Percentiles rank a stretch among this genome's conserved stretches.
phyloP scores from a whole-genome alignment of 2,329 filamentous ascomycete genomes.

The Allantophomopsis lycopodina region DNA sequence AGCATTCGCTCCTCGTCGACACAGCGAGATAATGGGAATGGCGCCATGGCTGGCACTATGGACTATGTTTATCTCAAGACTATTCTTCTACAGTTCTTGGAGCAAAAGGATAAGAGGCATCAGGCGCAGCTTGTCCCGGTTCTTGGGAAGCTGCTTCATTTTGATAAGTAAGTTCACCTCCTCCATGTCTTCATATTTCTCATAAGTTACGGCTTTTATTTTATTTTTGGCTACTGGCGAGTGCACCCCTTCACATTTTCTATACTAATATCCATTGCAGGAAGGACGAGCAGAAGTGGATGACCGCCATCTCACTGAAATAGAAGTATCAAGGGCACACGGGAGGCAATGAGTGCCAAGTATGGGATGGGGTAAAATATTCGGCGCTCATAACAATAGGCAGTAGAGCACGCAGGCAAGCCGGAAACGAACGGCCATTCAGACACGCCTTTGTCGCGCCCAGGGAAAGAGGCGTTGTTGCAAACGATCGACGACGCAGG shows the following conservation, averaged over 20 bases:
- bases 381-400: too few species aligned
- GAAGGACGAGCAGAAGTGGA: conserved; percentile 79
- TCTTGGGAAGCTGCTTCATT: conserved; percentile 60
- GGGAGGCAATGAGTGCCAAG: too few species aligned
- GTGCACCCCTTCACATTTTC: background rate
- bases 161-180: conserved; percentile 50
- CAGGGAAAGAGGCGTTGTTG: too few species aligned
- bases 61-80: conserved; percentile 58
- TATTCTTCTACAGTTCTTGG: conserved; percentile 67
- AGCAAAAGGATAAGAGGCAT: conserved; percentile 66
- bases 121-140: conserved; percentile 67
- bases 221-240: background rate
- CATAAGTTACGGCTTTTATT: too few species aligned
- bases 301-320: conserved; percentile 43
- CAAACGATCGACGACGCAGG: too few species aligned
- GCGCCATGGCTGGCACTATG: conserved; percentile 6
- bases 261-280: conserved; percentile 19
- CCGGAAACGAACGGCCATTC: too few species aligned
- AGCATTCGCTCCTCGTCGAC: conserved; percentile 1
- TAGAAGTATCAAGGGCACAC: background rate
- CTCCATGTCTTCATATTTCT: too few species aligned
- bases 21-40: conserved; percentile 8
- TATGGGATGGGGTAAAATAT: too few species aligned
- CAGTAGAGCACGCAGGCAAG: too few species aligned
- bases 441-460: too few species aligned